Evolutionary conservation across 177 flowering plant genomes (phyloP), one percentile per base, ranked within the genome.

Genomic region (Vitis hybrid): DNA sequence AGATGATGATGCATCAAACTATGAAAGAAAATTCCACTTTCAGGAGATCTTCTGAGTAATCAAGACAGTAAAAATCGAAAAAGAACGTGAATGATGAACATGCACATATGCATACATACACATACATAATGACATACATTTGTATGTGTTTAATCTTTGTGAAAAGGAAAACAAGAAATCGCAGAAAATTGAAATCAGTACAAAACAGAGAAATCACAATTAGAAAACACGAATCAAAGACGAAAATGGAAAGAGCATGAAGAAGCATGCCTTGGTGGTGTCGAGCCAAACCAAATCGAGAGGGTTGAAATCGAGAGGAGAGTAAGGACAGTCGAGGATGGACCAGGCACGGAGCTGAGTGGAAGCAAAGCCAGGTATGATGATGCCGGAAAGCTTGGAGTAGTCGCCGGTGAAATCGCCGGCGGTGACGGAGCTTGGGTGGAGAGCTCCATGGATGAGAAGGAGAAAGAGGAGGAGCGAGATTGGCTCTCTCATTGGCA

Each of bases 281-380:
- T 95, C 99, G 49, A 95, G 96, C 99, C 99, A 95, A 70, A 95
- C 98, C 32, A 89, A 72, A 74, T 95, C 99, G 73, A 95, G 99
- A 54, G 99, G 99, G 72, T 95, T 95, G 88, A 95, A 95, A 84
- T 93, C 97, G 76, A 95, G 92, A n/a, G 98, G 99, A 54, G 98
- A 90, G 86, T 83, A 95, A 15, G 99, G 97, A 74, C 99, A 95
- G 77, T 93, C 98, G 61, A 95, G 89, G 32, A 95, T 83, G 2
- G 99, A 93, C 98, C 99, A 93, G 0, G 99, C 99, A 50, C 98
- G 78, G n/a, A 95, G 90, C 82, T 91, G 99, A 11, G 98, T 89
- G n/a, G 99, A 93, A 7, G 98, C 99, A 72, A 87, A 93, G 2
- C 99, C 99, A 0, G 99, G 99, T 60, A 95, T 89, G 27, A 95